Base-by-base conservation (phyloP, 352 stramenopile genomes). In the Lagenidium giganteum region DNA sequence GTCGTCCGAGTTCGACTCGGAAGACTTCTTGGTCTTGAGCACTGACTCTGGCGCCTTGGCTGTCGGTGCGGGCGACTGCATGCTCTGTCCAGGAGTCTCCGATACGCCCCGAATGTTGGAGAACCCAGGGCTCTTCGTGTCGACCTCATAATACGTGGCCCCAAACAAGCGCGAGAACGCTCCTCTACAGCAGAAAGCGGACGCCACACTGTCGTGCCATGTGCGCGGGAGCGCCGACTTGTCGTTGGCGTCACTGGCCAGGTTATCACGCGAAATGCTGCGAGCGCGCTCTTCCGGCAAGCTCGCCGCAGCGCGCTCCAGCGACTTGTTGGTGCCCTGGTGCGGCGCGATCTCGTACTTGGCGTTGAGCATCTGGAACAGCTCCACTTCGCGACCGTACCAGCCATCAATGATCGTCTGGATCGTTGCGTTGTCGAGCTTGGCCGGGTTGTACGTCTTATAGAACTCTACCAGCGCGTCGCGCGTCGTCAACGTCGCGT, bases 311-410 rank as follows among this genome's bases (percentile, higher is more conserved):
- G 57, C 51, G n/a, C 70, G 58, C 29, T 82, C 66, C 0, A 58
- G 43, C 13, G 51, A 52, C 39, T 72, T 78, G 42, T 80, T 83
- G 16, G 72, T 73, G 17, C 80, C 80, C 44, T 88, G 67, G 37
- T 90, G 77, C 21, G 80, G 72, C 14, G 70, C 65, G 50, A 93
- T 82, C 57, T 93, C 80, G 51, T 93, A 93, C 57, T 93, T 93
- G 44, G 69, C 47, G 39, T 87, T 87, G 25, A 93, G 77, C 80
- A 93, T 93, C 55, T 80, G 70, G 46, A 93, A 93, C 26, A 93
- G 64, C 64, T 93, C 80, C 22, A 93, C 70, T 34, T 93, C 80
- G 22, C 77, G 76, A 30, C 77, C 80, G 38, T 85, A 83, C 80
- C 80, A 93, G 23, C 80, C 77, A 51, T 93, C 80, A 31, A 93